Conservation (phyloP, 768 basidiomycete species). For the Hericium erinaceus region DNA sequence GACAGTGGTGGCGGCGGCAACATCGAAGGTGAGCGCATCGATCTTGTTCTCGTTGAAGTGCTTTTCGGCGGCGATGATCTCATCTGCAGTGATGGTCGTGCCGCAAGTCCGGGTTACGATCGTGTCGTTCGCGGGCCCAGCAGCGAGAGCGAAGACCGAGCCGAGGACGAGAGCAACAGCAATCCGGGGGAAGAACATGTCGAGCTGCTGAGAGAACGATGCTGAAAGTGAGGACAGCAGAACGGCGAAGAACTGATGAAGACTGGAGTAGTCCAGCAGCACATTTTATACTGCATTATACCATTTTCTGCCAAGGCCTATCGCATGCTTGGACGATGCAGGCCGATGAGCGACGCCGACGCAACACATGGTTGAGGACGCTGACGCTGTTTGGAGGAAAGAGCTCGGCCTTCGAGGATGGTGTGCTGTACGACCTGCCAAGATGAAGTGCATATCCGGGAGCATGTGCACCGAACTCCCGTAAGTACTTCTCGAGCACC, state of each 20-base stretch:
- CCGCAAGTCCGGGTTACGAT: background rate
- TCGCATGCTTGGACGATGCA: background rate
- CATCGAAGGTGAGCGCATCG: conserved; percentile 1
- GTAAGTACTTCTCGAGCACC: background rate
- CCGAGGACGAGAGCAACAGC: conserved; percentile 15
- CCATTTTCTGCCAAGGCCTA: background rate
- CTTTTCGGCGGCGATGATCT: conserved; percentile 28
- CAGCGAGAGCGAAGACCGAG: conserved; percentile 17
- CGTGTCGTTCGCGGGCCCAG: conserved; percentile 20
- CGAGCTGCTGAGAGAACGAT: conserved; percentile 9
- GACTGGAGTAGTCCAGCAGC: background rate
- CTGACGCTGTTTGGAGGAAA: too few relatives aligned
- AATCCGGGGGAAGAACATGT: conserved; percentile 16
- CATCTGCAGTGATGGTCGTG: conserved; percentile 23
- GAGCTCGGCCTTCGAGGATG: too few relatives aligned
- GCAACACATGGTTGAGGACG: too few relatives aligned
- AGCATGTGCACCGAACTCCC: background rate
- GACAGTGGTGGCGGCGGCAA: conserved; percentile 17
- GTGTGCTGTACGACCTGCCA: too few relatives aligned
- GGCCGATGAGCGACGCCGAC: background rate
- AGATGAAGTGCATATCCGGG: background rate
- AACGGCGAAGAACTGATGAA: background rate
- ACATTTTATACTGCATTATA: background rate
- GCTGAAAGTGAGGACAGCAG: conserved; percentile 1
- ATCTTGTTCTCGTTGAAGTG: conserved; percentile 34